phyloP scores from a whole-genome alignment of 2,329 filamentous ascomycete species.

The Pseudopithomyces maydicus region DNA sequence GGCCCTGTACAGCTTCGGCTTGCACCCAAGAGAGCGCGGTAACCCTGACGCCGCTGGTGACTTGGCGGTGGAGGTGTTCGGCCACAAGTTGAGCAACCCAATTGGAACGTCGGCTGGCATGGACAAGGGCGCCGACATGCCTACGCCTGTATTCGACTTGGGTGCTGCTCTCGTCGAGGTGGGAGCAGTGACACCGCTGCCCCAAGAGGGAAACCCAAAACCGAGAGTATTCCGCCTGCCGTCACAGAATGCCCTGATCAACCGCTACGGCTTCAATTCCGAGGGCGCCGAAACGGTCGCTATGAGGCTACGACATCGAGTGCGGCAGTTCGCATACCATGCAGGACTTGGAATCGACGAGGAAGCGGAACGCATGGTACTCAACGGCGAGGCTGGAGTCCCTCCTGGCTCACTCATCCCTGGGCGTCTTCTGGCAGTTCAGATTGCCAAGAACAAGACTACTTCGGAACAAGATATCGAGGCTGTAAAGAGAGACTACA shows the following conservation, averaged over 20 bases:
- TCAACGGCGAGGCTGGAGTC: slow-evolving; percentile 77
- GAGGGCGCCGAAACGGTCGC: slow-evolving; percentile 88
- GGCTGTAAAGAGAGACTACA: slow-evolving; percentile 79
- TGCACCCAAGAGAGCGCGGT: slow-evolving; percentile 85
- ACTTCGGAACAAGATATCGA: slow-evolving; percentile 85
- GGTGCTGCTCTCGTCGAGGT: slow-evolving; percentile 90
- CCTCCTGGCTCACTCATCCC: slow-evolving; percentile 79
- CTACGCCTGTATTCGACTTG: slow-evolving; percentile 80
- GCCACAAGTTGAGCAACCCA: slow-evolving; percentile 77
- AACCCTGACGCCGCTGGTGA: slow-evolving; percentile 59
- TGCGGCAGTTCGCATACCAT: slow-evolving; percentile 75
- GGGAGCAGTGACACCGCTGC: slow-evolving; percentile 84
- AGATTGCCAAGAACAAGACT: slow-evolving; percentile 95
- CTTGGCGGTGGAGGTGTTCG: slow-evolving; percentile 72
- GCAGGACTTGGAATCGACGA: slow-evolving; percentile 69
- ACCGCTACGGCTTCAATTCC: slow-evolving; percentile 94
- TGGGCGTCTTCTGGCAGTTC: slow-evolving; percentile 82
- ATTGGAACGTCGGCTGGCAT: slow-evolving; percentile 94
- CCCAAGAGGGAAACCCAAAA: slow-evolving; percentile 85
- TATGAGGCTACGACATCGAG: slow-evolving; percentile 73
- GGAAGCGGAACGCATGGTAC: slow-evolving; percentile 70
- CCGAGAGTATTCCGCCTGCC: slow-evolving; percentile 88
- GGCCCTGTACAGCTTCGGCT: slow-evolving; percentile 71
- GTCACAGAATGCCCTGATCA: slow-evolving; percentile 85
- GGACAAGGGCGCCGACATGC: slow-evolving; percentile 91